Base-by-base conservation (phyloP, 116 monocot species). In the Thalassia testudinum region DNA sequence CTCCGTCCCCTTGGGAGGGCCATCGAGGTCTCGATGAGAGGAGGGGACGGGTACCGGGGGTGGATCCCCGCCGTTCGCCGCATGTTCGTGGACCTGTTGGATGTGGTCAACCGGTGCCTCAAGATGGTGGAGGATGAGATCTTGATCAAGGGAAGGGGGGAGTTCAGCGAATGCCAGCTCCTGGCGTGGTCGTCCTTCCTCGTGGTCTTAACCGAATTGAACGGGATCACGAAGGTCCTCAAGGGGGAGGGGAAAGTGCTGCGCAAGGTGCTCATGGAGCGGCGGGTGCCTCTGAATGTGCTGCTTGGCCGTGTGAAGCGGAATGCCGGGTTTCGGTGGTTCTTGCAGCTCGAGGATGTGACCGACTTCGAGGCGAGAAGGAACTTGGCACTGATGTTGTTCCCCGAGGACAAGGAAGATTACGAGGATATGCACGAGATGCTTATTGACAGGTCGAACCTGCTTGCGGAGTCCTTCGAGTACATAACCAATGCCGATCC, bases 381-480 rank as follows among this genome's bases (percentile, higher is more conserved):
- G 60, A 73, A 76, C 65, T 67, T 92, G 53, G 72, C 67, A 28
- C 18, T 83, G 60, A 86, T 87, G 83, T 52, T 92, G 75, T 78
- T 86, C 34, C 80, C 86, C 1, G 80, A 75, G 7, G 71, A 53
- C 53, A 86, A 72, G 50, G 78, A 79, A 49, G 76, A 85, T 19
- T 78, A 58, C 66, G 70, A 78, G 24, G 75, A 70, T 53, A 19
- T 74, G 50, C 80, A 86, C 61, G 87, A 92, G 56, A 92, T 92
- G 87, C 79, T 92, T 34, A 92, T 92, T 40, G 87, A 92, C 63
- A 68, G 92, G 54, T 68, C 70, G 12, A 74, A 77, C 11, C 27
- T 92, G 59, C 52, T 92, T 44, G 62, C 70, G 2, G 92, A 92
- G 53, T 86, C 87, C 26, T 92, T 83, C 58, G 80, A 80, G 44